Evolutionary conservation across 2,329 filamentous ascomycete genomes (phyloP).

Genomic region (Nemania sp.): DNA sequence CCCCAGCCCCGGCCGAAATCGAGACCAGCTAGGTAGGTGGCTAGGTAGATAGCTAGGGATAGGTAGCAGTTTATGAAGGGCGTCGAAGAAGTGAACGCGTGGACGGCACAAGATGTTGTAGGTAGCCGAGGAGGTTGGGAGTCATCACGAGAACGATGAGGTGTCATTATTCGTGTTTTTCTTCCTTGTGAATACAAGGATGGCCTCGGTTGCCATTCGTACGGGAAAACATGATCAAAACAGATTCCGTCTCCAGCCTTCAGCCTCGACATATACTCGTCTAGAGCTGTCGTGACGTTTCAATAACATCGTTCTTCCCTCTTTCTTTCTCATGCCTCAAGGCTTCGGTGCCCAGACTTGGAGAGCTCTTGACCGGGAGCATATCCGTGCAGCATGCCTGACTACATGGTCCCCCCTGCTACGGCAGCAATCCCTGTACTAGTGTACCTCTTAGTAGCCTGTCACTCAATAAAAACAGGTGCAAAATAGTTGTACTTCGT

Average conservation of each 20-base stretch:
- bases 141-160: constrained; percentile 10
- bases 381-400: constrained; percentile 6
- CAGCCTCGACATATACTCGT: neutral
- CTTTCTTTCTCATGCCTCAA: neutral
- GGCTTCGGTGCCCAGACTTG: neutral
- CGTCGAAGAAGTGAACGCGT: constrained; percentile 13
- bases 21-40: no score
- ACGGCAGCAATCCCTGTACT: constrained; percentile 6
- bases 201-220: no score
- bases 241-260: neutral
- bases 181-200: neutral
- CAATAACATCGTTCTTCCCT: neutral
- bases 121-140: constrained; percentile 21
- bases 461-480: no score
- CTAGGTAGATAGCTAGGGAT: constrained; percentile 13
- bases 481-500: constrained; percentile 2
- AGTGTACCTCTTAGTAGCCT: neutral
- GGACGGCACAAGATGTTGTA: constrained; percentile 10
- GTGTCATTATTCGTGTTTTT: no score
- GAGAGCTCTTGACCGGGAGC: neutral
- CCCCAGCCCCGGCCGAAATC: constrained; percentile 42
- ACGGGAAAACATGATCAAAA: neutral
- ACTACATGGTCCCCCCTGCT: constrained; percentile 1
- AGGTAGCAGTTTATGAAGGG: constrained; percentile 27
- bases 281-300: neutral